Base-by-base conservation (phyloP, 177 flowering plant genomes). In the Telopea speciosissima region DNA sequence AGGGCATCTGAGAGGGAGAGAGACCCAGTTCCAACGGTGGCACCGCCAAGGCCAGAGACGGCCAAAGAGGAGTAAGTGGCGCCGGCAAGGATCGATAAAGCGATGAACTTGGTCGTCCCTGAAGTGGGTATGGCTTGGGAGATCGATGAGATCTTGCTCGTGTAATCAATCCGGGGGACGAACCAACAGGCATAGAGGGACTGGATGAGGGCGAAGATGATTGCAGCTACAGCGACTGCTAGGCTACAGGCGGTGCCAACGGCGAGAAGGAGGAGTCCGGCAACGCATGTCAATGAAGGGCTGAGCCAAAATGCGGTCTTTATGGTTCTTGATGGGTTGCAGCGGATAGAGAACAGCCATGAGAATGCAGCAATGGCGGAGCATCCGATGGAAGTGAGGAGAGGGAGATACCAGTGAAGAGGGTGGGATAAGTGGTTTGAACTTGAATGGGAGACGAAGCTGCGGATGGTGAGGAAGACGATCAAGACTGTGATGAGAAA, bases 151-250 rank as follows among this genome's bases (percentile, higher is more conserved):
- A 85, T 59, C 40, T 59, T 68, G 33, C 54, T 24, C 4, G 90
- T 82, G 23, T 84, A 73, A 17, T 72, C 61, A 24, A 82, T 70
- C 11, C 85, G 73, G 3, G 72, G 85, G 45, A 23, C 79, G 13
- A 76, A 82, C 89, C 89, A 84, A 69, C 90, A 86, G 5, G 78
- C 81, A 44, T 89, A 88, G 23, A 87, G 66, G 23, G 92, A 82
- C 40, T 77, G 87, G 36, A 74, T 40, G 16, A 85, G 9, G 1
- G 87, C 72, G 21, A 74, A 78, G 9, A 85, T 25, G 11, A 89
- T 21, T 10, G 78, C 65, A 26, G 85, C 4, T 24, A 70, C 80
- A 1, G 82, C 86, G 0, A 65, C 63, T 1, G 77, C 82, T 3
- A 83, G 65, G 66, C 90, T 68, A n/a, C 66, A 77, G 12, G 77